Base-by-base conservation (phyloP, 306 rosid genomes). In the Cyamopsis tetragonoloba region DNA sequence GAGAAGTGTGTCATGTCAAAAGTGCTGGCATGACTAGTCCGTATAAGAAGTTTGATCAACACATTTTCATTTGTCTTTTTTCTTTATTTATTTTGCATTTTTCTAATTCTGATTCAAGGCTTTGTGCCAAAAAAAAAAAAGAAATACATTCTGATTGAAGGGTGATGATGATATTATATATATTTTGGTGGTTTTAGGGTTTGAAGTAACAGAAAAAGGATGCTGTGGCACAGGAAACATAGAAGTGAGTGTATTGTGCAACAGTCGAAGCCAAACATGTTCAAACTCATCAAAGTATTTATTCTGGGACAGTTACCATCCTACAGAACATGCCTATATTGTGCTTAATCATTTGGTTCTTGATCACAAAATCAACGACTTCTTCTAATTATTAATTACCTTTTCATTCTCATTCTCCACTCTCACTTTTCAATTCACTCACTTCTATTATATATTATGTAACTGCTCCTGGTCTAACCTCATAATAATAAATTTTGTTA, bases 161-260 rank as follows among this genome's bases (percentile, higher is more conserved):
- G n/a, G n/a, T n/a, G n/a, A n/a, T n/a, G n/a, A 43, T 67, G 28
- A 2, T 74, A 28, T 31, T 43, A 46, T n/a, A n/a, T n/a, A n/a
- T n/a, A n/a, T n/a, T 70, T 57, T 60, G 60, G 46, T 47, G 63
- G 17, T 68, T n/a, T 23, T 79, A 88, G 97, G 96, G 20, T 86
- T 91, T 62, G 82, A 81, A 28, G 91, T 77, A 44, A 31, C 19
- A 19, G 66, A 71, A 3, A 77, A 51, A 49, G 97, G 96, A 8
- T 91, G 96, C 11, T 91, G 97, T 73, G 96, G 97, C 12, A 88
- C 88, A n/a, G 93, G 97, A 67, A 53, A 57, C n/a, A 39, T 86
- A 7, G 97, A 86, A 77, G 89, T 60, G 5, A 27, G 83, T 72
- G 5, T 80, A 44, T 31, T 81, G 9, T 88, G 97, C 50, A 91